A percentile compares a stretch with the other conserved stretches of the same genome.
Evolutionary conservation across 495 filamentous ascomycete species (phyloP).

Genomic region (Penicillium bialowiezense): DNA sequence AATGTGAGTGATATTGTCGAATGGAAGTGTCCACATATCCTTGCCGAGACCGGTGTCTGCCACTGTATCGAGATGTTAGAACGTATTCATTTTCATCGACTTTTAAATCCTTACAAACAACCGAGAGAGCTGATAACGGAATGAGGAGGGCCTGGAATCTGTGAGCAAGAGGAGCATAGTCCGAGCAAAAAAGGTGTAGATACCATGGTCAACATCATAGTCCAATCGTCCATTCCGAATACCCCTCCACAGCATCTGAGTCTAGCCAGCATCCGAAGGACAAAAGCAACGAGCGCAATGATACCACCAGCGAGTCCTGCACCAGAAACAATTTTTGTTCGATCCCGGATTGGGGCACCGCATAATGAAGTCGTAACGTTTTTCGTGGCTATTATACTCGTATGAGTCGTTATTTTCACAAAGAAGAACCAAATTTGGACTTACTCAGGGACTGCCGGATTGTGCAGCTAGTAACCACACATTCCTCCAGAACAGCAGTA

Average conservation of each 20-base stretch:
- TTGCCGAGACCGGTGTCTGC: slow-evolving; percentile 39
- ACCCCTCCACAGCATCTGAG: slow-evolving; percentile 21
- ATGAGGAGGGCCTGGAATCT: slow-evolving; percentile 16
- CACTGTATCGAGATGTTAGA: slow-evolving; percentile 17
- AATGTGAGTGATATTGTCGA: slow-evolving; percentile 41
- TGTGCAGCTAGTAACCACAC: slow-evolving; percentile 22
- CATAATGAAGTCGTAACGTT: slow-evolving; percentile 31
- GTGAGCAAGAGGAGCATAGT: background rate
- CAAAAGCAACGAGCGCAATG: slow-evolving; percentile 24
- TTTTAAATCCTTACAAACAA: slow-evolving; percentile 18
- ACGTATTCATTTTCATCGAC: too few relatives aligned
- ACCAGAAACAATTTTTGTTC: slow-evolving; percentile 22
- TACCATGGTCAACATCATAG: slow-evolving; percentile 32
- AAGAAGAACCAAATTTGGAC: too few relatives aligned
- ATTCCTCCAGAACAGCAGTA: slow-evolving; percentile 14
- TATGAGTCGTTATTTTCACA: too few relatives aligned
- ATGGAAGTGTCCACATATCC: slow-evolving; percentile 47
- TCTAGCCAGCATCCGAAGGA: slow-evolving; percentile 27
- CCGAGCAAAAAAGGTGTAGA: background rate
- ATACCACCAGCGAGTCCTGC: slow-evolving; percentile 21
- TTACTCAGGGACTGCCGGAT: slow-evolving; percentile 25
- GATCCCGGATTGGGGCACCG: slow-evolving; percentile 24
- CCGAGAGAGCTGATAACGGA: slow-evolving; percentile 24
- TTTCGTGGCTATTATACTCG: slow-evolving; percentile 31
- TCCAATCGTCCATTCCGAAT: slow-evolving; percentile 31